These are phyloP conservation scores for Xanthoconium stramineum DNA, from an alignment of 768 basidiomycete genomes.

Conservation along the genomic window DNA sequence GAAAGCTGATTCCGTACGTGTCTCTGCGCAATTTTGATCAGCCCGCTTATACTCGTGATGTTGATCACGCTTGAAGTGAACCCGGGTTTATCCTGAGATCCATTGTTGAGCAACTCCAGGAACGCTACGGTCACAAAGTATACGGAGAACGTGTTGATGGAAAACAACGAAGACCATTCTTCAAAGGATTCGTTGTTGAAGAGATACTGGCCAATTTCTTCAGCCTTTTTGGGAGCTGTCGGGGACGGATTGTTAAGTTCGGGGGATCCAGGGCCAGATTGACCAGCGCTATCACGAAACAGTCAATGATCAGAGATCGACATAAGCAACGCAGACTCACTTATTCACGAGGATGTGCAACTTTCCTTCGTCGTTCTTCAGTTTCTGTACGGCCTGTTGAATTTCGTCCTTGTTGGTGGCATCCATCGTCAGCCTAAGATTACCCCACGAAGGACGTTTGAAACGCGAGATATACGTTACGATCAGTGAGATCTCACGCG, in stretches of 20 bases:
- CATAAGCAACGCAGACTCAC: slow-evolving; percentile 35
- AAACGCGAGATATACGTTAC: background rate
- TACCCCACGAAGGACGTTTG: background rate
- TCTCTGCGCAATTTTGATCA: slow-evolving; percentile 66
- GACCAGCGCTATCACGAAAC: slow-evolving; percentile 56
- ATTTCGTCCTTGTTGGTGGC: slow-evolving; percentile 71
- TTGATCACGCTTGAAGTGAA: slow-evolving; percentile 71
- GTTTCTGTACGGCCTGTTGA: slow-evolving; percentile 42
- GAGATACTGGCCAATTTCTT: slow-evolving; percentile 62
- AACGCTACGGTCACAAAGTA: slow-evolving; percentile 79
- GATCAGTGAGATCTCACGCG: slow-evolving; percentile 45
- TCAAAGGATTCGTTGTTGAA: slow-evolving; percentile 67
- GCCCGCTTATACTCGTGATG: slow-evolving; percentile 73
- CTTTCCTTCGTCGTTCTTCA: slow-evolving; percentile 49
- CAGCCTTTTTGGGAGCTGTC: slow-evolving; percentile 60
- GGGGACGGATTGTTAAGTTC: slow-evolving; percentile 57
- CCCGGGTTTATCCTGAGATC: slow-evolving; percentile 53
- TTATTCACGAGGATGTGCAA: slow-evolving; percentile 83
- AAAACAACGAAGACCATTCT: slow-evolving; percentile 59
- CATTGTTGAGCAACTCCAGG: slow-evolving; percentile 70
- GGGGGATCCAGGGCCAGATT: slow-evolving; percentile 57
- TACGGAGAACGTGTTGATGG: slow-evolving; percentile 70
- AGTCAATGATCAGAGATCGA: background rate
- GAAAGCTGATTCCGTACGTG: slow-evolving; percentile 53
- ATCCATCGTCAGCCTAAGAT: slow-evolving; percentile 61